A percentile compares a stretch with the other conserved stretches of the same genome.
Conservation (phyloP, 345 rosid genomes). For the Geranium rotundifolium region DNA sequence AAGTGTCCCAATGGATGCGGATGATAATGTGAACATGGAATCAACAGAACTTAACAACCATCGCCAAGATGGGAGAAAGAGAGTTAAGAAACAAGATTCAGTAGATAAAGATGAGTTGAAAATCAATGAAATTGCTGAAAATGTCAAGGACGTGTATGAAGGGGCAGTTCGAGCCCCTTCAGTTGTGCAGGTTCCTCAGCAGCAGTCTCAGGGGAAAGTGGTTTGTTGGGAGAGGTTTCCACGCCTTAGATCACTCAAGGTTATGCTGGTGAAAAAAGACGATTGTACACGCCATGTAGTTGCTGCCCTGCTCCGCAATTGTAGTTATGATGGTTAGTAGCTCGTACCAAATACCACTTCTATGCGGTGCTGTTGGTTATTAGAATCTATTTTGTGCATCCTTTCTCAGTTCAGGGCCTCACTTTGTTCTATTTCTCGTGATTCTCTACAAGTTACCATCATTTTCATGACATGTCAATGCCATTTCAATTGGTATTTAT, state of each 20-base stretch:
- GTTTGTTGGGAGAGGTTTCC: slow-evolving; percentile 75
- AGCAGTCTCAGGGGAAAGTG: slow-evolving; percentile 28
- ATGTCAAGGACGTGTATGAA: background rate
- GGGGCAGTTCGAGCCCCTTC: background rate
- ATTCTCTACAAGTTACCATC: background rate
- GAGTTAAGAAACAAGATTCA: background rate
- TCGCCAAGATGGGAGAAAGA: too few relatives aligned
- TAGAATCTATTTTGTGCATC: background rate
- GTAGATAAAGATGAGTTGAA: background rate
- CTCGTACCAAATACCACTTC: background rate
- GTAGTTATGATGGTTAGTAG: slow-evolving; percentile 68
- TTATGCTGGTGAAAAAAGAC: slow-evolving; percentile 76
- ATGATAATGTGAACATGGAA: background rate
- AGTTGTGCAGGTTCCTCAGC: slow-evolving; percentile 24
- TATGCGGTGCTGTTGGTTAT: background rate
- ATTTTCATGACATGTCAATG: background rate
- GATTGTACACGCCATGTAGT: slow-evolving; percentile 70
- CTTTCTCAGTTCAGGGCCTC: background rate
- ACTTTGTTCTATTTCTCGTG: background rate
- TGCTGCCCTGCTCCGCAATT: slow-evolving; percentile 59
- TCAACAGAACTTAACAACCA: background rate
- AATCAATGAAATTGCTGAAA: background rate
- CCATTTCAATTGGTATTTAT: background rate
- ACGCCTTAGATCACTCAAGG: slow-evolving; percentile 51
- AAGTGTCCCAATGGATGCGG: background rate